Percentiles rank a stretch among this genome's conserved stretches.
phyloP scores from a whole-genome alignment of 2,329 filamentous ascomycete genomes.

The Ascochyta koolunga region DNA sequence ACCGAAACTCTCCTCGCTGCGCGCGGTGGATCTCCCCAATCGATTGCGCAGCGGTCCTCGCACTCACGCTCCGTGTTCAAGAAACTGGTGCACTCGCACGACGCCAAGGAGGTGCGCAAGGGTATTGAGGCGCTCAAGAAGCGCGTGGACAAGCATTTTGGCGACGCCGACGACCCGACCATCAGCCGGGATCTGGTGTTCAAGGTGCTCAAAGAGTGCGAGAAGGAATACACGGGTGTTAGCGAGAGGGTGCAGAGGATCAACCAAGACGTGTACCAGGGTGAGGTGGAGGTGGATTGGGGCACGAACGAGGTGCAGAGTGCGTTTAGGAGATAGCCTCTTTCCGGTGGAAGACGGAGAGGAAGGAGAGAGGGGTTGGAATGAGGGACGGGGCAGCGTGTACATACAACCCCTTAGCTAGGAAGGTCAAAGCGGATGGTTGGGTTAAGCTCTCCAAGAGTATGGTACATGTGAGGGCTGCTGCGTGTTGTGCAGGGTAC shows the following conservation, averaged over 20 bases:
- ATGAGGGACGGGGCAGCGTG: not conserved
- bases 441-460: conserved; percentile 93
- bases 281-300: conserved; percentile 52
- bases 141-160: conserved; percentile 96
- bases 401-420: conserved; percentile 78
- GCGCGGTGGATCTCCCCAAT: conserved; percentile 55
- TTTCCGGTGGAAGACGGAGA: not conserved
- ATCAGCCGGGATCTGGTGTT: conserved; percentile 65
- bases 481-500: conserved; percentile 4
- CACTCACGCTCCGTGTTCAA: conserved; percentile 84
- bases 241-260: conserved; percentile 56
- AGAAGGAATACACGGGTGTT: conserved; percentile 60
- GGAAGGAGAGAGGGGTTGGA: not conserved
- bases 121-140: conserved; percentile 90
- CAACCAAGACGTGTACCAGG: conserved; percentile 53
- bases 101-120: conserved; percentile 82
- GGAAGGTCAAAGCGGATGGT: conserved; percentile 88
- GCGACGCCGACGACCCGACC: conserved; percentile 78
- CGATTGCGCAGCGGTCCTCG: conserved; percentile 78
- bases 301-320: conserved; percentile 35
- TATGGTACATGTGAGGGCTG: conserved; percentile 55
- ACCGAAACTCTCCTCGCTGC: conserved; percentile 74
- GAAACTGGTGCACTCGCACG: conserved; percentile 81
- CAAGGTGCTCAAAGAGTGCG: conserved; percentile 66
- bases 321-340: conserved; percentile 37